phyloP scores from a whole-genome alignment of 345 rosid genomes.

The Eutrema heterophyllum region DNA sequence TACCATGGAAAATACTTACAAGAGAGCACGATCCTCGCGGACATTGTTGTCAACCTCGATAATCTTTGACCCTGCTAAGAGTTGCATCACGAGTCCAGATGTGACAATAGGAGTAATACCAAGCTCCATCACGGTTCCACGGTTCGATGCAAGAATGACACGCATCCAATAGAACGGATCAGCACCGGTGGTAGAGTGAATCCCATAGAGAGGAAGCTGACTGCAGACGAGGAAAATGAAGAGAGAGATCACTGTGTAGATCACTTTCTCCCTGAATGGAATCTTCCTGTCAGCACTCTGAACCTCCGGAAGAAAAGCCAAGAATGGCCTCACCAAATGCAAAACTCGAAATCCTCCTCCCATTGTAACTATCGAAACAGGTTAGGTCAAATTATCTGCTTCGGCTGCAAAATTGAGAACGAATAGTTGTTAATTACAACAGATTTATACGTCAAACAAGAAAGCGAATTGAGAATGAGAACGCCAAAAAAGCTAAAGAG shows the following conservation, averaged over 20 bases:
- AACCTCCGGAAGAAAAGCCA: constrained; percentile 67
- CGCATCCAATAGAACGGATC: constrained; percentile 85
- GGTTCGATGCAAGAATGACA: constrained; percentile 69
- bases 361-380: constrained; percentile 25
- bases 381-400: neutral
- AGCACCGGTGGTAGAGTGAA: constrained; percentile 68
- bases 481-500: neutral
- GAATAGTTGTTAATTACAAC: neutral
- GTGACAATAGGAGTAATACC: constrained; percentile 81
- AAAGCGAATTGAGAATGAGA: too few species aligned
- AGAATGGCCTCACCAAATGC: constrained; percentile 68
- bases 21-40: constrained; percentile 72
- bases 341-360: constrained; percentile 78
- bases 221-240: constrained; percentile 75
- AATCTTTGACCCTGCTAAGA: constrained; percentile 72
- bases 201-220: constrained; percentile 73
- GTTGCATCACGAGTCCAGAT: constrained; percentile 75
- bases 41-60: constrained; percentile 74
- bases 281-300: constrained; percentile 71
- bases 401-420: neutral
- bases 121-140: constrained; percentile 85
- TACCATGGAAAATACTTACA: constrained; percentile 63
- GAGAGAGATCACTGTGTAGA: constrained; percentile 69
- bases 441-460: too few species aligned
- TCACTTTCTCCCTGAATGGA: constrained; percentile 74